Percentiles rank a stretch among this genome's conserved stretches.
Evolutionary conservation across 441 rosid genomes (phyloP).

Genomic region (Mallotus japonicus): DNA sequence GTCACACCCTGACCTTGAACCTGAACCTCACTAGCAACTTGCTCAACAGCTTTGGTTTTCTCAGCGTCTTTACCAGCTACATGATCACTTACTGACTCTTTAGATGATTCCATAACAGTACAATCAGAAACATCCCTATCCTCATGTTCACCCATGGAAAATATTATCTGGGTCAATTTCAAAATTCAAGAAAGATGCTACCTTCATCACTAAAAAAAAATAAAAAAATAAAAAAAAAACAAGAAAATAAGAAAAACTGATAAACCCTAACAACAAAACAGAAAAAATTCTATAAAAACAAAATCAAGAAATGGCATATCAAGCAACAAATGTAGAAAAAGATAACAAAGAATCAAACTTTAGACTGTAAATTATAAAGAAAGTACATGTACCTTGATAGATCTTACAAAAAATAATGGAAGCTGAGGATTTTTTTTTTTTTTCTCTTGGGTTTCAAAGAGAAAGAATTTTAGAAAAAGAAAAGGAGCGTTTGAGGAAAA

Average conservation of each 20-base stretch:
- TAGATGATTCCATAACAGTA: conserved; percentile 32
- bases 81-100: conserved; percentile 19
- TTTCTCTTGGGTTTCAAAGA: conserved; percentile 20
- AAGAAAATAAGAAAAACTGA: conserved; percentile 3
- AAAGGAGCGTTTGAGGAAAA: conserved; percentile 10
- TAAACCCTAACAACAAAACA: conserved; percentile 35
- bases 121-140: conserved; percentile 32
- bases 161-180: conserved; percentile 28
- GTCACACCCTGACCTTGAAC: conserved; percentile 8
- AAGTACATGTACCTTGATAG: conserved; percentile 37
- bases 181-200: conserved; percentile 23
- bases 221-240: neutral
- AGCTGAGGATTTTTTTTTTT: conserved; percentile 12
- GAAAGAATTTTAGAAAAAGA: conserved; percentile 1
- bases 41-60: conserved; percentile 29
- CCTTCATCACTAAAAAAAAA: conserved; percentile 3
- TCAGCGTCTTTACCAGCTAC: conserved; percentile 26
- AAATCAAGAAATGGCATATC: conserved; percentile 10
- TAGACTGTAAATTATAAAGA: neutral
- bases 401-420: conserved; percentile 27
- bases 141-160: conserved; percentile 45
- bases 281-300: neutral
- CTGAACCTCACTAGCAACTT: conserved; percentile 25
- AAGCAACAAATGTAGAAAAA: neutral
- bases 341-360: conserved; percentile 14